A percentile compares a stretch with the other conserved stretches of the same genome.
phyloP scores from a whole-genome alignment of 768 basidiomycete species.

The Boletales sp. region DNA sequence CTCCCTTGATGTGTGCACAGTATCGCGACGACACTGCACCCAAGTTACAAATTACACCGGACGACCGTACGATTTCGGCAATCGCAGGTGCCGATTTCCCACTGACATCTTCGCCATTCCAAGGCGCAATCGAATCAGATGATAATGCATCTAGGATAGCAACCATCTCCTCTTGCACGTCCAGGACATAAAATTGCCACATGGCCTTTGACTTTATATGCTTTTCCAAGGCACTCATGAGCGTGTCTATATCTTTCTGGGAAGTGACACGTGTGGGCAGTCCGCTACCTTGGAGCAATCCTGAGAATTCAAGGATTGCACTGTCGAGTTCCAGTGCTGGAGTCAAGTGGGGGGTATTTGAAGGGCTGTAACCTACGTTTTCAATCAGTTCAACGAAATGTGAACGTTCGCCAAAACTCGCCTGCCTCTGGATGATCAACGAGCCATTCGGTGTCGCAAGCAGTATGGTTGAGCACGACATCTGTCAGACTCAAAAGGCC shows the following conservation, averaged over 20 bases:
- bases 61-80: constrained; percentile 55
- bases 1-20: constrained; percentile 58
- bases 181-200: constrained; percentile 94
- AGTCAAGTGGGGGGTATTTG: constrained; percentile 86
- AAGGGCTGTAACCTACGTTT: constrained; percentile 75
- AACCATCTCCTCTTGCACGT: constrained; percentile 58
- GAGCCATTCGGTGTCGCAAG: constrained; percentile 91
- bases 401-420: constrained; percentile 29
- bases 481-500: constrained; percentile 90
- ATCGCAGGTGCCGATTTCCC: constrained; percentile 63
- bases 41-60: constrained; percentile 56
- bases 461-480: constrained; percentile 96
- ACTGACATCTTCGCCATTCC: constrained; percentile 58
- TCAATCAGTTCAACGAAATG: constrained; percentile 2
- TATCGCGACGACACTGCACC: constrained; percentile 63
- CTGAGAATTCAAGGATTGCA: constrained; percentile 80
- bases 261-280: constrained; percentile 71
- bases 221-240: constrained; percentile 61
- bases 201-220: constrained; percentile 64
- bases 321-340: constrained; percentile 92
- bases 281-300: constrained; percentile 55
- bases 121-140: constrained; percentile 40
- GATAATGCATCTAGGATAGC: constrained; percentile 42
- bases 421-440: constrained; percentile 94
- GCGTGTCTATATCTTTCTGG: constrained; percentile 59